Evolutionary conservation across 768 basidiomycete species (phyloP), one percentile per base, ranked within the genome.

Genomic region (Leccinum disarticulatum): DNA sequence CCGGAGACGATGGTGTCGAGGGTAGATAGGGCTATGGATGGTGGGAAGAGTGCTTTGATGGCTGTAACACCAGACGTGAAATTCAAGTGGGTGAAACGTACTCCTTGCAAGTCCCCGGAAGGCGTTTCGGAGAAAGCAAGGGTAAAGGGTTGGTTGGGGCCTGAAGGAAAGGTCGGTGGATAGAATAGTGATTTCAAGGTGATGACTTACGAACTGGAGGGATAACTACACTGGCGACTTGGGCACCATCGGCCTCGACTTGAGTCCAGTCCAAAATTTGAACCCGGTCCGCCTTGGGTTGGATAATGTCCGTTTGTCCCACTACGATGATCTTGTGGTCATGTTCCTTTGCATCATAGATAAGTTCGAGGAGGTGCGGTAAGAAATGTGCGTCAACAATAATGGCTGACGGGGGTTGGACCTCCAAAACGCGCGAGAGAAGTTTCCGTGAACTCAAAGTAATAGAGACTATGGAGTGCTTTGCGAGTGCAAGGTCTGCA

Each of bases 21-120:
- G 6, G 86, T 75, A 5, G 88, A 84, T 46, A 93, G 65, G 13
- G 84, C 77, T 66, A 85, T 84, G 25, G 89, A 83, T 10, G 85
- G 77, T 3, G 95, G 93, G 64, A 96, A 84, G 22, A 95, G 70
- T 5, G 86, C 83, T 36, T 90, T 86, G 25, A 85, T 77, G 3
- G 89, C 90, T 0, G 92, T 85, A n/a, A 95, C 88, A 35, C 92
- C 95, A 4, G 95, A 91, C 3, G 93, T 95, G 59, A 96, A 69
- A 63, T 93, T 94, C 71, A 90, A 82, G 70, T 94, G 91, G 0
- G 91, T 91, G 33, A 95, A 75, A 60, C 86, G 85, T 8, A 81
- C 82, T 25, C 82, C 87, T 57, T 81, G 82, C 8, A 88, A 69
- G 41, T 80, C 77, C 35, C 87, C 83, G 19, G 79, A 74, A 19